Base-by-base conservation (phyloP, 345 rosid genomes). In the Ceriops decandra region DNA sequence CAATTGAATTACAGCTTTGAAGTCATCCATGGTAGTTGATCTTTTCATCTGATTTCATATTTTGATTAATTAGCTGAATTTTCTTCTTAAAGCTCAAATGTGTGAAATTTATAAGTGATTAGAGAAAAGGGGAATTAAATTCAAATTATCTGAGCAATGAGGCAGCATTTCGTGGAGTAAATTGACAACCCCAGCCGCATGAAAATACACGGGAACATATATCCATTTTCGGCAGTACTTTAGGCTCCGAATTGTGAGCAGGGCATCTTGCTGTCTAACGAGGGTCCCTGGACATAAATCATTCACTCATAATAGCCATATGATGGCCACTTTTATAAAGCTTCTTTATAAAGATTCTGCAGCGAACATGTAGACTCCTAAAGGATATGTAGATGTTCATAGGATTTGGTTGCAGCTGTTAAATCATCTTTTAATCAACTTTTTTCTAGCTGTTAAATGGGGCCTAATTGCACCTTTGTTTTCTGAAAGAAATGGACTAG, bases 341-440 rank as follows among this genome's bases (percentile, higher is more conserved):
- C 54, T 38, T 67, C 74, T 79, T 76, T 54, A 71, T 26, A 28
- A 22, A 56, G 71, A 66, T 67, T 63, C 71, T 46, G 62, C 21
- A 32, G 35, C 63, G 33, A 66, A 49, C 27, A 26, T 32, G 35
- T 20, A 36, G 15, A 7, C n/a, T 68, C 32, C 30, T 38, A 21
- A 33, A 52, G 51, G 24, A 68, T 16, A 62, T 57, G 71, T 63
- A 63, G 35, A 68, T 61, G 63, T 72, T 76, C 69, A 36, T 47
- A 47, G 51, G 58, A 72, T 69, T 63, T 30, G 35, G 75, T 62
- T n/a, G 74, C 54, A 26, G 68, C n/a, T 72, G 70, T 65, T 72
- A 52, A 75, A 76, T 69, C 83, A 80, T 72, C 69, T 11, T 71
- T 72, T 71, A 68, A 79, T 71, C 68, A 57, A 58, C 17, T 22